A percentile compares a stretch with the other conserved stretches of the same genome.
Evolutionary conservation across 2,329 filamentous ascomycete species (phyloP).

Genomic region (Aspergillus quadrilineatus): DNA sequence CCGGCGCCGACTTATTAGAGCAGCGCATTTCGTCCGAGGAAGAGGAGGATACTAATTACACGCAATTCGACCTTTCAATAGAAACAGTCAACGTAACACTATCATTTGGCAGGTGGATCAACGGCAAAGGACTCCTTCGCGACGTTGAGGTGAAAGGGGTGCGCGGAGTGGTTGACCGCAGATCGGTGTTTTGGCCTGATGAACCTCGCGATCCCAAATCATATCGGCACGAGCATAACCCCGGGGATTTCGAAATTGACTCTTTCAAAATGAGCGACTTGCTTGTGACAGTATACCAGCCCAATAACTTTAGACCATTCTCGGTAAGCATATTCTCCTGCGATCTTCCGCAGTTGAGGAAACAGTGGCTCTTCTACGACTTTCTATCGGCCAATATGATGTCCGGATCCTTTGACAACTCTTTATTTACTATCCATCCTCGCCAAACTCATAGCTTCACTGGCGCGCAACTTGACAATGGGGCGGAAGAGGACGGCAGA

Average conservation of each 20-base stretch:
- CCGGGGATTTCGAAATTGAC: constrained; percentile 95
- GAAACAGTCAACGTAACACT: constrained; percentile 94
- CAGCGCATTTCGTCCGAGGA: constrained; percentile 34
- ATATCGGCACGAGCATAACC: constrained; percentile 81
- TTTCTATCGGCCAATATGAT: constrained; percentile 94
- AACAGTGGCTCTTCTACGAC: constrained; percentile 98
- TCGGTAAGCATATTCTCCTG: constrained; percentile 94
- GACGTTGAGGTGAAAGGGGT: constrained; percentile 95
- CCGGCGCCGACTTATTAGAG: constrained; percentile 42
- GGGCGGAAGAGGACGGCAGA: constrained; percentile 61
- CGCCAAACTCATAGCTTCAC: constrained; percentile 81
- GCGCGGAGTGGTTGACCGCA: constrained; percentile 86
- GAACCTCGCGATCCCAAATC: constrained; percentile 76
- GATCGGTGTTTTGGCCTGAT: constrained; percentile 70
- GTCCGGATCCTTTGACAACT: constrained; percentile 92
- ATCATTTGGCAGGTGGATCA: constrained; percentile 99
- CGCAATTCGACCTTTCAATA: constrained; percentile 93
- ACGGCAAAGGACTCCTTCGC: constrained; percentile 84
- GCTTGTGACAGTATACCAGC: constrained; percentile 87
- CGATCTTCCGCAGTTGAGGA: constrained; percentile 85
- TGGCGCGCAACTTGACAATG: constrained; percentile 59
- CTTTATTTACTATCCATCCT: constrained; percentile 94
- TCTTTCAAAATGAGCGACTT: constrained; percentile 95
- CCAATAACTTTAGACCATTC: constrained; percentile 87
- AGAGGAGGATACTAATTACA: constrained; percentile 92